Conservation (phyloP, 1,284 basidiomycete genomes). For the Mrakiaceae sp. region DNA sequence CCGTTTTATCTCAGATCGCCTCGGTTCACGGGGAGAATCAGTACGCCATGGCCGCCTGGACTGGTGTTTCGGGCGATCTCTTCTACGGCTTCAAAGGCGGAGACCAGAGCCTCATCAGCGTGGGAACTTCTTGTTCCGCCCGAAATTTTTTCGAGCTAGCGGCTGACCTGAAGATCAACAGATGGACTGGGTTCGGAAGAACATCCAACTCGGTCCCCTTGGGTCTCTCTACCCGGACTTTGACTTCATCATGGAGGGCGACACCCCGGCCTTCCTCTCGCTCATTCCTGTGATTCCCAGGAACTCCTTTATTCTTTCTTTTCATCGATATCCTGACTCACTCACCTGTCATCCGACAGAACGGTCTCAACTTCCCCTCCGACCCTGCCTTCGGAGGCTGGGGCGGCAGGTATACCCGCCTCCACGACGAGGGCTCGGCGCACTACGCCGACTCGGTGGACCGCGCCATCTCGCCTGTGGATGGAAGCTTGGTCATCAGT, state of each 20-base stretch:
- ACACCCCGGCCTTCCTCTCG: conserved; percentile 17
- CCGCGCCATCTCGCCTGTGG: conserved; percentile 9
- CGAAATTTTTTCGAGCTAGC: too few relatives aligned
- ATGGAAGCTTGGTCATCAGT: conserved; percentile 6
- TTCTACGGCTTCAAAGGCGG: conserved; percentile 14
- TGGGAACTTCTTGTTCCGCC: too few relatives aligned
- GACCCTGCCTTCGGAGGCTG: conserved; percentile 19
- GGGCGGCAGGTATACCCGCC: conserved; percentile 18
- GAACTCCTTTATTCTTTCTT: too few relatives aligned
- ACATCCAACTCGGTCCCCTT: conserved; percentile 19
- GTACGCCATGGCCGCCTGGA: conserved; percentile 15
- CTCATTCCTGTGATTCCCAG: conserved; percentile 14
- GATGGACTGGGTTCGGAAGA: conserved; percentile 14
- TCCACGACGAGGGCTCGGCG: conserved; percentile 12
- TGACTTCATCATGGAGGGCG: conserved; percentile 19
- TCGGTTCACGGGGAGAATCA: conserved; percentile 18
- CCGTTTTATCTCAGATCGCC: background rate
- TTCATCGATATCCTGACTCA: background rate
- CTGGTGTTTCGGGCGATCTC: background rate
- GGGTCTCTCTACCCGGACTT: conserved; percentile 16
- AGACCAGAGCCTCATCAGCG: background rate
- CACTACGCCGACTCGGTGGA: conserved; percentile 18
- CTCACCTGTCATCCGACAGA: background rate
- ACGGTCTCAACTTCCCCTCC: conserved; percentile 17
- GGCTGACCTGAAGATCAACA: too few relatives aligned